These are phyloP conservation scores for Salix koriyanagi DNA, from an alignment of 345 rosid species.

Conservation along the genomic window DNA sequence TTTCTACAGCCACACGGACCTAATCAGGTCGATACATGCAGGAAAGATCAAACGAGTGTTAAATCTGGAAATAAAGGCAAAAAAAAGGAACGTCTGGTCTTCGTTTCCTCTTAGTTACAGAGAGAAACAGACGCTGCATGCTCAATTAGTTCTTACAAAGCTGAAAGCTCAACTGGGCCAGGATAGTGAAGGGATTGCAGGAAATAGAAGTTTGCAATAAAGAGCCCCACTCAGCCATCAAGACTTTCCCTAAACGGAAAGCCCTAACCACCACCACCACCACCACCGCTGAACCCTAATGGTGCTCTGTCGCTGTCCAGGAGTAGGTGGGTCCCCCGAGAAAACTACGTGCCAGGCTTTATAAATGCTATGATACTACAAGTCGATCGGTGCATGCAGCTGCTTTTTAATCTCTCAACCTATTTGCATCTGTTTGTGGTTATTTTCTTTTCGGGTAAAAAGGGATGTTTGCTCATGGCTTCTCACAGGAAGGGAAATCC, in stretches of 20 bases:
- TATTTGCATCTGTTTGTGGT: slow-evolving; percentile 1
- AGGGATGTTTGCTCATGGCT: not conserved
- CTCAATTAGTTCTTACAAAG: slow-evolving; percentile 6
- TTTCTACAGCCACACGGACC: no score
- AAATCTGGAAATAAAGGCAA: not conserved
- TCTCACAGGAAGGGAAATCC: not conserved
- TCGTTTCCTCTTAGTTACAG: slow-evolving; percentile 18
- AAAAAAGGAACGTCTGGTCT: slow-evolving; percentile 3
- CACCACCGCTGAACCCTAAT: not conserved
- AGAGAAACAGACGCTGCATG: slow-evolving; percentile 8
- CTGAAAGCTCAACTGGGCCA: slow-evolving; percentile 14
- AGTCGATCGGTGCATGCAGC: not conserved
- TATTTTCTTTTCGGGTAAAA: not conserved
- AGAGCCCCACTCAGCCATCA: slow-evolving; percentile 14
- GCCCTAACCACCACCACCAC: slow-evolving; percentile 29
- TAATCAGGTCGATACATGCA: not conserved
- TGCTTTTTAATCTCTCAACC: not conserved
- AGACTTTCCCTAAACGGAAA: slow-evolving; percentile 22
- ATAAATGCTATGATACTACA: not conserved
- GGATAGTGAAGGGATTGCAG: slow-evolving; percentile 15
- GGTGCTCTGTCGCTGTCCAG: slow-evolving; percentile 12
- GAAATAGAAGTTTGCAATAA: slow-evolving; percentile 23
- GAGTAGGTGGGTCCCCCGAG: slow-evolving; percentile 18
- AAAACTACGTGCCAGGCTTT: slow-evolving; percentile 1
- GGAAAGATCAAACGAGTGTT: slow-evolving; percentile 9